phyloP scores from a whole-genome alignment of 306 rosid genomes.

The Fagus sylvatica region DNA sequence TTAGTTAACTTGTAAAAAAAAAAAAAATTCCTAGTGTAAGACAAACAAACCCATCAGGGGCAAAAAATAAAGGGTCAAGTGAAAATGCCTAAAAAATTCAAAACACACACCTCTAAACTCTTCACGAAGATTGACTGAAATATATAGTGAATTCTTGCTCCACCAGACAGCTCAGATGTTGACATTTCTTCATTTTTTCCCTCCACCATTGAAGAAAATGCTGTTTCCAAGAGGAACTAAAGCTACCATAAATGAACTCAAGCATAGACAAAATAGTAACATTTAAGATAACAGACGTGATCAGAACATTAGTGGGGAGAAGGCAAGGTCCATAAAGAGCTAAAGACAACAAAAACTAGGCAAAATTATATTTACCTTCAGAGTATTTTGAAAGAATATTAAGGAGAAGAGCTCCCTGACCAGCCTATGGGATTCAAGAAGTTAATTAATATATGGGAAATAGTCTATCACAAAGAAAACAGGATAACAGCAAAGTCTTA shows the following conservation, averaged over 20 bases:
- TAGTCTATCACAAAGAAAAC: conserved; percentile 11
- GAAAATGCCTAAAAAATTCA: conserved; percentile 4
- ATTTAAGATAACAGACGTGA: neutral
- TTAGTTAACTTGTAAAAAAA: too few species aligned
- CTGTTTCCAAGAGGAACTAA: conserved; percentile 45
- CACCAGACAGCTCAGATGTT: conserved; percentile 90
- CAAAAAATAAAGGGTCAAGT: too few species aligned
- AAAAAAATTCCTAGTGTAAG: too few species aligned
- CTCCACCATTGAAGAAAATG: conserved; percentile 92
- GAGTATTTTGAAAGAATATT: conserved; percentile 90
- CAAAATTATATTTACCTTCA: conserved; percentile 62
- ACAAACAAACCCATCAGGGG: too few species aligned
- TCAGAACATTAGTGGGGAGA: conserved; percentile 3
- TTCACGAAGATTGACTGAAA: conserved; percentile 89
- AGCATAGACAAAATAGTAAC: neutral
- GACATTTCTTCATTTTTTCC: conserved; percentile 99
- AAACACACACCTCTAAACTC: conserved; percentile 82
- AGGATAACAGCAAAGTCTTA: neutral
- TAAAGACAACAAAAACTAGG: conserved; percentile 18
- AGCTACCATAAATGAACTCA: conserved; percentile 10
- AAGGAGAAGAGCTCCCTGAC: conserved; percentile 96
- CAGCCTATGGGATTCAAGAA: conserved; percentile 59
- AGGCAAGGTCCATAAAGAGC: conserved; percentile 12
- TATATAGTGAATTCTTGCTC: conserved; percentile 92
- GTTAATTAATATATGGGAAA: conserved; percentile 14